phyloP scores from a whole-genome alignment of 139 green algal species.

The Micractinium conductrix region DNA sequence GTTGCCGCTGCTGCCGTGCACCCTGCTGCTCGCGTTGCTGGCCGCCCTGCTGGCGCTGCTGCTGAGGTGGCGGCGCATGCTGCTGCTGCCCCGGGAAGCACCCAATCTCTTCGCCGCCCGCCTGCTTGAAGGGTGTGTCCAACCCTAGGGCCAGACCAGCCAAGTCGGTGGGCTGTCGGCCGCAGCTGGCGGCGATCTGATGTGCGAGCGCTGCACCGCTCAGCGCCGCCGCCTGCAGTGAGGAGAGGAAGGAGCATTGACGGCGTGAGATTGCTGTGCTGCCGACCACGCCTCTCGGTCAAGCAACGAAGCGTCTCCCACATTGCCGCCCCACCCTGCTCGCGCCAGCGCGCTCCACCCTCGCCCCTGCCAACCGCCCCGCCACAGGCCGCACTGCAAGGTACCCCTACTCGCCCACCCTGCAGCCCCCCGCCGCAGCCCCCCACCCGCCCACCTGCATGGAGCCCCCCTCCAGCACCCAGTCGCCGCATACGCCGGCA shows the following conservation, averaged over 20 bases:
- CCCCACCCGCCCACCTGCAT: slow-evolving; percentile 54
- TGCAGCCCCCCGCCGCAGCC: too few relatives aligned
- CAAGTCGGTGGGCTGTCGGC: neutral
- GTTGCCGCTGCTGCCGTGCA: neutral
- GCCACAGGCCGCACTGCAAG: too few relatives aligned
- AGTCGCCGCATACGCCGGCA: slow-evolving; percentile 80
- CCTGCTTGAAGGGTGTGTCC: slow-evolving; percentile 11
- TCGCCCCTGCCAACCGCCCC: too few relatives aligned
- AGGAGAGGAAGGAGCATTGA: too few relatives aligned
- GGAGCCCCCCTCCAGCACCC: slow-evolving; percentile 59
- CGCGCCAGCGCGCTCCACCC: too few relatives aligned
- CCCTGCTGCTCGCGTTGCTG: neutral
- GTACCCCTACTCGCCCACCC: too few relatives aligned
- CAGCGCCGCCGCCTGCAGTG: slow-evolving; percentile 67
- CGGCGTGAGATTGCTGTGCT: too few relatives aligned
- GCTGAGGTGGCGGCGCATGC: neutral
- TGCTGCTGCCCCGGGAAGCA: slow-evolving; percentile 35
- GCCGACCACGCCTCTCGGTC: too few relatives aligned
- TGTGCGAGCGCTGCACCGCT: slow-evolving; percentile 69
- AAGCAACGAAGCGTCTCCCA: too few relatives aligned
- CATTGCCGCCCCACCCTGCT: too few relatives aligned
- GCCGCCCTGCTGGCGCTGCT: neutral
- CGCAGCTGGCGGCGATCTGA: slow-evolving; percentile 45
- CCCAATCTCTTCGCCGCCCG: slow-evolving; percentile 50
- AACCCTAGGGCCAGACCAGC: slow-evolving; percentile 41